Evolutionary conservation across 257 asterid species (phyloP), one percentile per base, ranked within the genome.

Genomic region (Solanum sitiens): DNA sequence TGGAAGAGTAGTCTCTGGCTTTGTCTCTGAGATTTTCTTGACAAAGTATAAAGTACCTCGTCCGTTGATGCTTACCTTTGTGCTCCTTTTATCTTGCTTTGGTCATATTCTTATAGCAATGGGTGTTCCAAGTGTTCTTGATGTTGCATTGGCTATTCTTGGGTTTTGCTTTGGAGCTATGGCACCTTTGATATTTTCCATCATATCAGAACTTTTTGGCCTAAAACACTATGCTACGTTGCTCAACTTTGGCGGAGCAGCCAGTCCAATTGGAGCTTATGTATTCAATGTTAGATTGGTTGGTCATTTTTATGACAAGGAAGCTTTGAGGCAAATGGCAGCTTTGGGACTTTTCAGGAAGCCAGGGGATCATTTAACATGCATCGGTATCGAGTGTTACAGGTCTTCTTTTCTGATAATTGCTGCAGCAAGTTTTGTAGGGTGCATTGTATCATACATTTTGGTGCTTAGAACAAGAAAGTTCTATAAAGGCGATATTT

Each of bases 151-250:
- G 4, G 96, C 94, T 44, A 90, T 95, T 25, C 94, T 95, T 71
- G 98, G 97, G 7, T 95, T 95, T 89, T 95, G 98, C 86, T 95
- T 95, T 87, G 98, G 98, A 0, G 98, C 98, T 4, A 96, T 94
- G 87, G 93, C 96, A 95, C 98, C 98, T 7, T 70, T 95, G 77
- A 92, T 95, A 1, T 95, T 93, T 63, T 94, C 98, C 50, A 95
- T 95, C 27, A 95, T 95, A 3, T 95, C 98, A 1, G 98, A 95
- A 91, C 91, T 95, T 0, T 95, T 95, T 72, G 98, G 98, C 61
- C 93, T 95, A 0, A 95, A 94, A 45, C 94, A 95, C 76, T 95
- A 94, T 90, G 94, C 98, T 10, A 95, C 97, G 8, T 35, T 95
- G 37, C 93, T 94, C 88, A 95, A 95, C 35, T 95, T 95, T 67